Base-by-base conservation (phyloP, 2,329 filamentous ascomycete species). In the Colletotrichum aenigma region DNA sequence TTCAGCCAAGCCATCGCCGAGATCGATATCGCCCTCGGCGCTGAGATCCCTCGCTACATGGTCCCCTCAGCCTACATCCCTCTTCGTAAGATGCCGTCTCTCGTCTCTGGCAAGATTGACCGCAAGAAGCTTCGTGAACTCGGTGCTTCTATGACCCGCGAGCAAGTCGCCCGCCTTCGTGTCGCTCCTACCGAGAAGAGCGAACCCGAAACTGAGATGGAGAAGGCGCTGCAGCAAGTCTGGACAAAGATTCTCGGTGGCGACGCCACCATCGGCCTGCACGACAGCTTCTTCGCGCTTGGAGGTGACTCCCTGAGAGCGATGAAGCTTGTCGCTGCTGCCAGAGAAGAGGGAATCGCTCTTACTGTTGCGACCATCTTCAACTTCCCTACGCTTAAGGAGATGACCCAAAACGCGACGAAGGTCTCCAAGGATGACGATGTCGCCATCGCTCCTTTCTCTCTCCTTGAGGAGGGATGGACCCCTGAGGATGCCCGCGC, bases 241-340 rank as follows among this genome's bases (percentile, higher is more conserved):
- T 88, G 87, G 87, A 66, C 74, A 38, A 81, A 81, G 64, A 80
- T 87, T 2, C 81, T 88, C 2, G 85, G 84, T 5, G 74, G 78
- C 1, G 83, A 85, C 10, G 72, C 79, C 18, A 81, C 83, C 7
- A 77, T 87, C 13, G 82, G 82, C 16, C 80, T 82, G 3, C 80
- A 84, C 9, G 86, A 87, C 78, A 86, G 84, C 80, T 90, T 89
- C 82, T 87, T 89, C 78, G 82, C 82, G 2, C 82, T 89, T 1
- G 88, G 88, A 1, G 88, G 89, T 8, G 88, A 90, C 80, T 90
- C 88, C 0, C 82, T 90, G 3, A 83, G 85, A n/a, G 88, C 88
- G 3, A 90, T 90, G 88, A 87, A 83, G 69, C 83, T 90, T 5
- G 86, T 89, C 2, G 84, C 87, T 2, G 83, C 84, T 18, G 86